Conservation (phyloP, 1,284 basidiomycete genomes). For the Paramarasmius palmivorus region DNA sequence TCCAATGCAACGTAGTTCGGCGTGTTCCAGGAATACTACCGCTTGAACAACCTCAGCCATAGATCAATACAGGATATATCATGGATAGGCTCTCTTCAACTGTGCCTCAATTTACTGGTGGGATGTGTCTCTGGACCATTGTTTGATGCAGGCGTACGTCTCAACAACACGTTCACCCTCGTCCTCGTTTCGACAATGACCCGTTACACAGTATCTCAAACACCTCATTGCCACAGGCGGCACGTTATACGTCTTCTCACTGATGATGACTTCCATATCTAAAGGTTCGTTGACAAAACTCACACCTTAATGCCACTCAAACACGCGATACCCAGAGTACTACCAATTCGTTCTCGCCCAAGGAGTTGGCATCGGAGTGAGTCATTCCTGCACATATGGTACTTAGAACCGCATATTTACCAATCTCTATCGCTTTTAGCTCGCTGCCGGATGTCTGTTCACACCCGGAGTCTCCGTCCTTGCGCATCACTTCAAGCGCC, state of each 20-base stretch:
- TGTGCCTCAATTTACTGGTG: constrained; percentile 18
- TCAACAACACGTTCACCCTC: background rate
- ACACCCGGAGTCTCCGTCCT: constrained; percentile 18
- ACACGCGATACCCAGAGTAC: constrained; percentile 12
- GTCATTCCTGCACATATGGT: background rate
- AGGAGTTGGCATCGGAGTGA: constrained; percentile 21
- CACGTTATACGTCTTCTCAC: constrained; percentile 17
- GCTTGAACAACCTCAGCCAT: constrained; percentile 17
- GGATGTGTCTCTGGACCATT: constrained; percentile 22
- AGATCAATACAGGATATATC: constrained; percentile 21
- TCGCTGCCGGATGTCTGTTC: constrained; percentile 19
- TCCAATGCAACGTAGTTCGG: constrained; percentile 16
- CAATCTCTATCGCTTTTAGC: constrained; percentile 6
- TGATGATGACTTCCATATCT: constrained; percentile 22
- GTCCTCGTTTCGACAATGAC: background rate
- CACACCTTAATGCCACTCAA: background rate
- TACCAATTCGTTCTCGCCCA: constrained; percentile 22
- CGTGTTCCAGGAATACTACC: constrained; percentile 21
- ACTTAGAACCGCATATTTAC: background rate
- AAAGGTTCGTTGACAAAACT: constrained; percentile 9
- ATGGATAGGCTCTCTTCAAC: constrained; percentile 23
- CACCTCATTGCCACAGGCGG: constrained; percentile 18
- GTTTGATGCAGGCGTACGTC: constrained; percentile 21
- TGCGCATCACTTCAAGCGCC: constrained; percentile 20
- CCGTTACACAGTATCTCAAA: constrained; percentile 15